Evolutionary conservation across 352 stramenopile species (phyloP).

Genomic region (Pythium sukuiense): DNA sequence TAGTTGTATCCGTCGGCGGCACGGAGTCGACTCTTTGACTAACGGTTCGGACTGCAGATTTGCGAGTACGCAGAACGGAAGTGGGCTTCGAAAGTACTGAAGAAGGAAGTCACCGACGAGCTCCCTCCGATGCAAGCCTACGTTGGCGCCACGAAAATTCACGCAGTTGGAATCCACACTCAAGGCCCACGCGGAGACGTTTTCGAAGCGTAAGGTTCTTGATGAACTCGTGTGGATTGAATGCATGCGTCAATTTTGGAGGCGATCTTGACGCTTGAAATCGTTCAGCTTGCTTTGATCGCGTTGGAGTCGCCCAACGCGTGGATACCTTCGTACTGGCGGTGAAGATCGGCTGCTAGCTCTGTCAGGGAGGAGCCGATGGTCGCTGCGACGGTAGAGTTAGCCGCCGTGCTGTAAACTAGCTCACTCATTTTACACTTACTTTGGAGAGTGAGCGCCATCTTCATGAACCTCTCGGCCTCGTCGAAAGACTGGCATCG

Average conservation of each 20-base stretch:
- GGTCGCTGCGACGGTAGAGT: slow-evolving; percentile 4
- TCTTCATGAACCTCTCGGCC: slow-evolving; percentile 28
- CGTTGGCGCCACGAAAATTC: slow-evolving; percentile 72
- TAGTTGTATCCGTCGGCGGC: not conserved
- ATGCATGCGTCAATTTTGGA: slow-evolving; percentile 3
- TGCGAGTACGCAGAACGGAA: slow-evolving; percentile 93
- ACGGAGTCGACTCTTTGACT: not conserved
- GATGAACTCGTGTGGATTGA: not conserved
- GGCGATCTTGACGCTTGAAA: not conserved
- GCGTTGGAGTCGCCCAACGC: not conserved
- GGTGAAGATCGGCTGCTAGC: slow-evolving; percentile 19
- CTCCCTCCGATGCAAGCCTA: slow-evolving; percentile 70
- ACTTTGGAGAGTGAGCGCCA: slow-evolving; percentile 21
- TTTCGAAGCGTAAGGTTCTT: slow-evolving; percentile 22
- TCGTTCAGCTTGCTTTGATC: not conserved
- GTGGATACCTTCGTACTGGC: slow-evolving; percentile 19
- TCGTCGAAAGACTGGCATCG: slow-evolving; percentile 19
- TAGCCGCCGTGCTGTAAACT: too few relatives aligned
- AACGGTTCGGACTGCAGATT: slow-evolving; percentile 40
- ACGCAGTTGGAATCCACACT: slow-evolving; percentile 48
- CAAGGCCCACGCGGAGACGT: slow-evolving; percentile 43
- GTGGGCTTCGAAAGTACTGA: slow-evolving; percentile 90
- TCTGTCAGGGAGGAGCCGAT: slow-evolving; percentile 15
- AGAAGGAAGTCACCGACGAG: slow-evolving; percentile 77
- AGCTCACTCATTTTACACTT: not conserved